Evolutionary conservation across 768 basidiomycete species (phyloP).

Genomic region (Mycena albidolilacea): DNA sequence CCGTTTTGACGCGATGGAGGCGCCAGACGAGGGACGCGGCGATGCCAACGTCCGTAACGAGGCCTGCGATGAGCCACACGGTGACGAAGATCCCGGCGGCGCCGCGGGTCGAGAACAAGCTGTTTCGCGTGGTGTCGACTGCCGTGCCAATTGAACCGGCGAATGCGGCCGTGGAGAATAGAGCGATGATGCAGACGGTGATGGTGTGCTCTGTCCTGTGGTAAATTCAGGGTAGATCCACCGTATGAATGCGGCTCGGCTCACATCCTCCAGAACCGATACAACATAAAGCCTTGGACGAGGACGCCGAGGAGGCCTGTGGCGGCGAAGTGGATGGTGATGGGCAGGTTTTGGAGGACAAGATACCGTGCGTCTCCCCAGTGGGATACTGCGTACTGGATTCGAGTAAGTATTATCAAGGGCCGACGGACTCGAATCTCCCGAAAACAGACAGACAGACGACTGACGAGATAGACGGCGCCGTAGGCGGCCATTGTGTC

Average conservation of each 20-base stretch:
- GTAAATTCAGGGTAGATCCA: background rate
- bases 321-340: constrained; percentile 15
- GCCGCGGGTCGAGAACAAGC: constrained; percentile 9
- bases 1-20: constrained; percentile 16
- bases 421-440: too few relatives aligned
- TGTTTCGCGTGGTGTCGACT: constrained; percentile 7
- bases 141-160: constrained; percentile 26
- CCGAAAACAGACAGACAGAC: too few relatives aligned
- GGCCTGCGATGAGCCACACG: constrained; percentile 22
- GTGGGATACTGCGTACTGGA: constrained; percentile 19
- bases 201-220: constrained; percentile 17
- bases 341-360: constrained; percentile 11
- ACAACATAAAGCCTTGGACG: constrained; percentile 24
- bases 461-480: constrained; percentile 19
- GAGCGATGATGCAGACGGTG: constrained; percentile 19
- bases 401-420: background rate
- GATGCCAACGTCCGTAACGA: constrained; percentile 22
- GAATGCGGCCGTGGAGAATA: constrained; percentile 17
- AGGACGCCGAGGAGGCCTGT: constrained; percentile 12
- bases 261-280: constrained; percentile 24
- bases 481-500: constrained; percentile 10
- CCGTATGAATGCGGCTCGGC: background rate
- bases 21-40: constrained; percentile 21
- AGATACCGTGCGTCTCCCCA: constrained; percentile 22
- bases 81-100: constrained; percentile 13